These are phyloP conservation scores for Phaeosphaeria sp. DNA, from an alignment of 2,329 filamentous ascomycete genomes.

Conservation along the genomic window DNA sequence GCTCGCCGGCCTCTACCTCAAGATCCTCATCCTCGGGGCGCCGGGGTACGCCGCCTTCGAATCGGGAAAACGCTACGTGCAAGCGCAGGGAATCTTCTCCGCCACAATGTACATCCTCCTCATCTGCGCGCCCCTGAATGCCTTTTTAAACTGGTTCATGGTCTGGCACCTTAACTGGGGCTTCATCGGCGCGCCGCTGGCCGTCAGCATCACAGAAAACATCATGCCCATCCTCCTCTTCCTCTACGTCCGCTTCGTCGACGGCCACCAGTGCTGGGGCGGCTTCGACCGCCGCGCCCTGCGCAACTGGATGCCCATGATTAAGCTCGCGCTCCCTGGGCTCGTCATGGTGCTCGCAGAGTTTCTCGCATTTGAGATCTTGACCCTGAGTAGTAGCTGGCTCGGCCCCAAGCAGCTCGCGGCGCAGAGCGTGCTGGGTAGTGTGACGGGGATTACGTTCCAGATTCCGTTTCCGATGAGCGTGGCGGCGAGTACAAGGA, in stretches of 20 bases:
- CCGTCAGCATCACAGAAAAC: constrained; percentile 77
- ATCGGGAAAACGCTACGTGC: constrained; percentile 82
- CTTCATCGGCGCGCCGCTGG: constrained; percentile 81
- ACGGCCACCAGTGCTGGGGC: constrained; percentile 80
- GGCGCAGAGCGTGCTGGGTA: constrained; percentile 85
- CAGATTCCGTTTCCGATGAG: constrained; percentile 92
- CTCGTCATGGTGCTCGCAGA: constrained; percentile 95
- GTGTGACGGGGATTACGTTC: constrained; percentile 80
- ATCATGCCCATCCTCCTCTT: constrained; percentile 76
- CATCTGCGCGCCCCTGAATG: constrained; percentile 82
- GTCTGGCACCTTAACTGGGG: constrained; percentile 67
- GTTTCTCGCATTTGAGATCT: constrained; percentile 89
- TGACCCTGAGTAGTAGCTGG: constrained; percentile 82
- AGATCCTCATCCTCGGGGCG: constrained; percentile 72
- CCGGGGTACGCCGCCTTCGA: constrained; percentile 81
- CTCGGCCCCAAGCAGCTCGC: constrained; percentile 82
- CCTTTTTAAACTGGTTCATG: constrained; percentile 79
- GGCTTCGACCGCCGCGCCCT: constrained; percentile 75
- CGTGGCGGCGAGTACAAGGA: constrained; percentile 85
- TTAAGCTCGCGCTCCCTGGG: constrained; percentile 84
- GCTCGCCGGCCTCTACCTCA: constrained; percentile 79
- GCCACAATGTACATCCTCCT: constrained; percentile 84
- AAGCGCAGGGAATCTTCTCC: constrained; percentile 86
- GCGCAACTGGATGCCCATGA: constrained; percentile 82
- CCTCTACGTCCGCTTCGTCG: constrained; percentile 74